These are phyloP conservation scores for Dioszegia aurantiaca DNA, from an alignment of 768 basidiomycete genomes.

Conservation along the genomic window DNA sequence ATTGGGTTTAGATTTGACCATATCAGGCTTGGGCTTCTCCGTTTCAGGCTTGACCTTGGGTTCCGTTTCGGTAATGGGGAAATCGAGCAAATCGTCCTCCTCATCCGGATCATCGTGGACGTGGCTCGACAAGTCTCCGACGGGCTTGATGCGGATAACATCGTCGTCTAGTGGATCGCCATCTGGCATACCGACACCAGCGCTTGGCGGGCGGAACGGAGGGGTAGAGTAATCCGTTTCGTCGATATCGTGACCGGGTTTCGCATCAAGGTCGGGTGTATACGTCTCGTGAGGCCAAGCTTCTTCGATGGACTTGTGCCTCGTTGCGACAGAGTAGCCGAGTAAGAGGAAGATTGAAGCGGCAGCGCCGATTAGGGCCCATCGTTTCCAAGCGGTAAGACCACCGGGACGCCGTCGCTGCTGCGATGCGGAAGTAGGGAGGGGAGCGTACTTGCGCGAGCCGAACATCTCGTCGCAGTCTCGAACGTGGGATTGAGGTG, in stretches of 20 bases:
- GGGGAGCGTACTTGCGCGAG: constrained; percentile 45
- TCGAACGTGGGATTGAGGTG: constrained; percentile 9
- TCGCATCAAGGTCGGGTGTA: constrained; percentile 29
- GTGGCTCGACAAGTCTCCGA: constrained; percentile 12
- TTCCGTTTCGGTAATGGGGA: constrained; percentile 5
- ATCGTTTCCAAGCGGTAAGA: constrained; percentile 45
- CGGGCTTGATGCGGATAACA: constrained; percentile 23
- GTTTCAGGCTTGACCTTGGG: too few relatives aligned
- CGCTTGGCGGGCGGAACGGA: constrained; percentile 44
- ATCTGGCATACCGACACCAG: constrained; percentile 27
- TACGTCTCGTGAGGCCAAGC: constrained; percentile 30
- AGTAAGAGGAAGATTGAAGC: constrained; percentile 16
- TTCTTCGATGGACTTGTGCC: constrained; percentile 1
- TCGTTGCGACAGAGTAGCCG: constrained; percentile 10
- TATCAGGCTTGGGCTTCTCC: too few relatives aligned
- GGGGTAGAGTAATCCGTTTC: constrained; percentile 47
- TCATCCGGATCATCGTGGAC: constrained; percentile 16
- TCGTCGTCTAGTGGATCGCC: constrained; percentile 27
- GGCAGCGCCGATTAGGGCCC: constrained; percentile 36
- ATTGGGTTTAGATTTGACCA: too few relatives aligned
- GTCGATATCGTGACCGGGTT: constrained; percentile 14
- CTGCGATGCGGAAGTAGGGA: constrained; percentile 33
- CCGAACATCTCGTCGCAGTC: constrained; percentile 39
- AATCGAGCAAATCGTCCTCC: constrained; percentile 30
- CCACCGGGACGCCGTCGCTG: constrained; percentile 37